Evolutionary conservation across 1,284 basidiomycete genomes (phyloP).

Genomic region (Sporisorium iseilematis-ciliati): DNA sequence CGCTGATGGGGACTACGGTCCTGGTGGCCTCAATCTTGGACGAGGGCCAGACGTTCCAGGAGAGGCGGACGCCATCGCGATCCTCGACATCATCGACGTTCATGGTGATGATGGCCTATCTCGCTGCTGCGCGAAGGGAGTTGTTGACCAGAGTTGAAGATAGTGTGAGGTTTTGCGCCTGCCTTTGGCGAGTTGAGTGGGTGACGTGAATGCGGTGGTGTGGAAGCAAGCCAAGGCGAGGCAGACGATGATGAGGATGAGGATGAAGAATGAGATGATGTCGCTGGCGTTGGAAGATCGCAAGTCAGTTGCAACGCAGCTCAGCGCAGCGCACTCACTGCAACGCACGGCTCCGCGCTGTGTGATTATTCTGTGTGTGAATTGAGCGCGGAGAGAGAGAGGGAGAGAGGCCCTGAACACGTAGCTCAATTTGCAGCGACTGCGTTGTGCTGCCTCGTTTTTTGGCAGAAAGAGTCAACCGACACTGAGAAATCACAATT

Average conservation of each 20-base stretch:
- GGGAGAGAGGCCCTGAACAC: slow-evolving; percentile 19
- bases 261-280: slow-evolving; percentile 7
- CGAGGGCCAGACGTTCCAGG: slow-evolving; percentile 99
- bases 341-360: slow-evolving; percentile 34
- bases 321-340: neutral
- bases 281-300: slow-evolving; percentile 33
- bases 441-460: too few species aligned
- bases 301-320: neutral
- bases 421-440: slow-evolving; percentile 7
- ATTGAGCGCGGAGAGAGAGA: neutral
- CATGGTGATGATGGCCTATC: slow-evolving; percentile 23
- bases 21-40: slow-evolving; percentile 96
- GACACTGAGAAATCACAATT: neutral
- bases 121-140: neutral
- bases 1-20: slow-evolving; percentile 96
- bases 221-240: slow-evolving; percentile 10
- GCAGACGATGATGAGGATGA: slow-evolving; percentile 10
- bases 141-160: neutral
- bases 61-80: slow-evolving; percentile 72
- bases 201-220: neutral
- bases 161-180: slow-evolving; percentile 10
- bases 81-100: slow-evolving; percentile 70
- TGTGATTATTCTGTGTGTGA: slow-evolving; percentile 2
- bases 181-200: slow-evolving; percentile 11
- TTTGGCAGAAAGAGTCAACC: slow-evolving; percentile 3